Evolutionary conservation across 768 basidiomycete species (phyloP), one percentile per base, ranked within the genome.

Genomic region (Butyriboletus loyo): DNA sequence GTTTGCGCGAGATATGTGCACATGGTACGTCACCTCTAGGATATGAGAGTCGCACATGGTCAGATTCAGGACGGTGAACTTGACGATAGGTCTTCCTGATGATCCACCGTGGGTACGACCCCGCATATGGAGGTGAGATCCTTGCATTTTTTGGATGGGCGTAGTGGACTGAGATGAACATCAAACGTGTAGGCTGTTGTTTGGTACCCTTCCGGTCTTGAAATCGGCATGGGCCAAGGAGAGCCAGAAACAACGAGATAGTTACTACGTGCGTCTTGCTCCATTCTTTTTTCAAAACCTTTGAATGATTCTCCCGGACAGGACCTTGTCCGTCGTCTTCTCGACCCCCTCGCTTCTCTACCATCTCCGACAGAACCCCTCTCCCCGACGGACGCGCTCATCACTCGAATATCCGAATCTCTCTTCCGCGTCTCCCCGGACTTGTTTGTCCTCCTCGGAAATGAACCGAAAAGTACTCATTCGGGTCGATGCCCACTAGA

Each of bases 91-190:
- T 52, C 78, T 90, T 41, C 86, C 88, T 44, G 81, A 87, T 58
- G 77, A 86, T 59, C 89, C 89, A 38, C 70, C 77, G 5, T 90
- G 87, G 86, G 73, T 90, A 56, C 79, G 89, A 37, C 86, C 88
- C 27, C 77, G 86, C 38, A 75, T 87, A 60, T 91, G 89, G 89
- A 87, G 81, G 89, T 87, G 55, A 65, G 84, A 39, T 25, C 19
- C 24, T 32, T 25, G 9, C 3, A 7, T 50, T 25, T 25, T n/a
- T 24, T 31, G 25, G 32, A 9, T 15, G 14, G 0, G 6, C 3
- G 31, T 52, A 41, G 27, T 27, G 39, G n/a, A 52, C 37, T 56
- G 49, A 55, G 40, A 25, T 56, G 32, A 24, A 34, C 40, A 27
- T 49, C 36, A 19, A 45, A 43, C 41, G 46, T 21, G 1, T 28